Conservation (phyloP, 371 early-diverging fungal genomes). For the Mucor plumbeus region DNA sequence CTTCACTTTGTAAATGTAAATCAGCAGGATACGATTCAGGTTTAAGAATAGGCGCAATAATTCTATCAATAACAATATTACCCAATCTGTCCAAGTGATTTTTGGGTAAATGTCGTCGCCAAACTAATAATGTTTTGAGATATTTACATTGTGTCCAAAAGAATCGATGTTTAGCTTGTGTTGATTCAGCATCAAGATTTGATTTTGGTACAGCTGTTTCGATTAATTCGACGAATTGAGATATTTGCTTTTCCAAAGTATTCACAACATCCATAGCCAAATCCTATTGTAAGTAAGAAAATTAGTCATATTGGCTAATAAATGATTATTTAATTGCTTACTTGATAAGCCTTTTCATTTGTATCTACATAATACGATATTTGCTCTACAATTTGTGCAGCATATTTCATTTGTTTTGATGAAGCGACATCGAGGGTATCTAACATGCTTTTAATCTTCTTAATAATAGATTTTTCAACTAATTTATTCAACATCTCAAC, state of each 20-base stretch:
- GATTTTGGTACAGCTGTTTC: constrained; percentile 22
- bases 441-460: constrained; percentile 38
- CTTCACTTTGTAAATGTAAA: constrained; percentile 20
- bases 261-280: constrained; percentile 26
- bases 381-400: constrained; percentile 43
- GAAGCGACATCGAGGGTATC: constrained; percentile 42
- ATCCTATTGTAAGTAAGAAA: constrained; percentile 21
- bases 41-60: constrained; percentile 36
- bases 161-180: constrained; percentile 40
- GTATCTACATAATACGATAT: constrained; percentile 53
- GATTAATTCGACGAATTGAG: constrained; percentile 34
- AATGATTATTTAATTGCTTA: constrained; percentile 3
- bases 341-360: constrained; percentile 44
- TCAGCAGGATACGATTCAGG: constrained; percentile 21
- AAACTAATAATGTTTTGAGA: constrained; percentile 35
- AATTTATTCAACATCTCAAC: constrained; percentile 60
- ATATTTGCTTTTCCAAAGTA: constrained; percentile 38
- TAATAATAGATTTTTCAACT: constrained; percentile 53
- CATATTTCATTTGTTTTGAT: constrained; percentile 43
- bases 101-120: constrained; percentile 39
- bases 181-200: constrained; percentile 14
- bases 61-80: constrained; percentile 26
- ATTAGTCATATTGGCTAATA: background rate
- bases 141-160: constrained; percentile 50
- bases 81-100: constrained; percentile 28